phyloP scores from a whole-genome alignment of 2,329 filamentous ascomycete genomes.

The Sporothrix luriei region DNA sequence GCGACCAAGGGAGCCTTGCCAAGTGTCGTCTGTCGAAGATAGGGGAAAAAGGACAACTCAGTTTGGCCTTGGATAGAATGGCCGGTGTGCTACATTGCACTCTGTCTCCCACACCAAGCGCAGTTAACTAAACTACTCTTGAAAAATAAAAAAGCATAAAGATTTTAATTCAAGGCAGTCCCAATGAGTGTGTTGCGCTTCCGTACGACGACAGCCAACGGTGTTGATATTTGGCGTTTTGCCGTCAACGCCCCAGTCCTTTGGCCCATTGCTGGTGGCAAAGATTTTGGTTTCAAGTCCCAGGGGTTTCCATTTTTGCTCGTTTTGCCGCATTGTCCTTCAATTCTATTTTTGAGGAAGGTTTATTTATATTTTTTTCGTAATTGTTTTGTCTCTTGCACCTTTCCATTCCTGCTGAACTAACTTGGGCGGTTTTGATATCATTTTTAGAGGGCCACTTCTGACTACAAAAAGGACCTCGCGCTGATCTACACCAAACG shows the following conservation, averaged over 20 bases:
- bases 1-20: background rate
- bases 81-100: background rate
- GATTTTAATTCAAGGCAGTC: slow-evolving; percentile 7
- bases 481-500: background rate
- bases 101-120: background rate
- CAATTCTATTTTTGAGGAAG: background rate
- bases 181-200: background rate
- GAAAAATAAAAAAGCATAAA: slow-evolving; percentile 18
- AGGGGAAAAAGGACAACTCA: background rate
- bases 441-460: background rate
- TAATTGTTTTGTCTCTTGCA: background rate
- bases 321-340: background rate
- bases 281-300: slow-evolving; percentile 21
- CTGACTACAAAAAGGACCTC: background rate
- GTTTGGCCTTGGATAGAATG: background rate
- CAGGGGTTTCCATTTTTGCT: slow-evolving; percentile 6
- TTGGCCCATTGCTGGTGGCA: slow-evolving; percentile 18
- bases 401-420: background rate
- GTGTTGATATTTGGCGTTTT: background rate
- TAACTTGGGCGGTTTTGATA: background rate
- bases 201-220: background rate
- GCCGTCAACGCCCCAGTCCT: background rate
- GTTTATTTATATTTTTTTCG: background rate
- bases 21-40: background rate
- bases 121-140: background rate